Base-by-base conservation (phyloP, 306 rosid genomes). In the Leucaena leucocephala region DNA sequence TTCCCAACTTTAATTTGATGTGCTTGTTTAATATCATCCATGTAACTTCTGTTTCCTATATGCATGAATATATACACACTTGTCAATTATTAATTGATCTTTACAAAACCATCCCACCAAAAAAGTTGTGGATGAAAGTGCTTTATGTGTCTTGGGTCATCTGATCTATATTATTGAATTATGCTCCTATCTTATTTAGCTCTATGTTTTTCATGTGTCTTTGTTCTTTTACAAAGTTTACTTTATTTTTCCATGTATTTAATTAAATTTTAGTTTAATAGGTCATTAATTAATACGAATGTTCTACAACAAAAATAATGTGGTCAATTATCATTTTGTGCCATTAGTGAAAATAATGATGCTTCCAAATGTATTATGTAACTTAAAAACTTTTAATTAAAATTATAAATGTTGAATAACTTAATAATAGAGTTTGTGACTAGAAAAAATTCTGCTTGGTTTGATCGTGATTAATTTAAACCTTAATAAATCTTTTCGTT, bases 31-130 rank as follows among this genome's bases (percentile, higher is more conserved):
- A 16, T 57, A 16, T 17, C 43, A 34, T 35, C 35, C 73, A 11
- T 68, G 1, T 68, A 69, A 16, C 61, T 38, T 12, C 6, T 40
- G 22, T 7, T 34, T 70, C 74, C 1, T 27, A 48, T 19, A 54
- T 55, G 33, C 0, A 54, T 54, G 5, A 12, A 55, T 19, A n/a
- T 27, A 27, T 55, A 55, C 33, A n/a, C 55, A 42, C 38, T 57
- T 57, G 35, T 49, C 73, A 76, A 65, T 76, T 76, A 65, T 65
- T 65, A 40, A 22, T 49, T 65, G 65, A 65, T 65, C 49, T 76
- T 65, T 59, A 4, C 33, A 74, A 27, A 43, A 22, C 68, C 68
- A 22, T 15, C 42, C 13, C 68, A 27, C 61, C 13, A 3, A 58
- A 74, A 73, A 58, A 74, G 36, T 21, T 58, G 78, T 58, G 55